These are phyloP conservation scores for Henckelia pumila DNA, from an alignment of 257 asterid genomes.

Conservation along the genomic window DNA sequence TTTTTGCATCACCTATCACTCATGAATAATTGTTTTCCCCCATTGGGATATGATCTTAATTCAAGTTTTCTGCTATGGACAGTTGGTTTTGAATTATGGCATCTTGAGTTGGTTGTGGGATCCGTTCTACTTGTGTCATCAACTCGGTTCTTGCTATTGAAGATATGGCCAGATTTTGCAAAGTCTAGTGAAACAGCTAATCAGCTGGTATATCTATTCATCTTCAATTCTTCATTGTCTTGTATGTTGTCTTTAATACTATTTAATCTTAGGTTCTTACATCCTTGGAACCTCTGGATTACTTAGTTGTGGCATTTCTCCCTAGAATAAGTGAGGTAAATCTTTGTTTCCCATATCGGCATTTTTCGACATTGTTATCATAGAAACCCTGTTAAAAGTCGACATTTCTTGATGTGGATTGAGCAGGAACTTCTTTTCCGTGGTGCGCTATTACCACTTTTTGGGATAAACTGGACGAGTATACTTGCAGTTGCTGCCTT, in stretches of 20 bases:
- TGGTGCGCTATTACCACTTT: conserved; percentile 75
- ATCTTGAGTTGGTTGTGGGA: conserved; percentile 68
- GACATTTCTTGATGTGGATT: conserved; percentile 13
- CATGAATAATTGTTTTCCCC: no score
- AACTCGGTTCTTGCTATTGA: conserved; percentile 63
- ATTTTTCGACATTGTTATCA: background rate
- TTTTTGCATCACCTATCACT: background rate
- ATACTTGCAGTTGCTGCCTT: conserved; percentile 59
- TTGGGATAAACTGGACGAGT: conserved; percentile 54
- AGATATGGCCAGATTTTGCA: conserved; percentile 78
- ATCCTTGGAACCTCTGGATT: conserved; percentile 74
- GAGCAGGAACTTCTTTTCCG: conserved; percentile 84
- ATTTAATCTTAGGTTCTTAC: conserved; percentile 6
- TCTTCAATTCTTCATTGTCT: background rate
- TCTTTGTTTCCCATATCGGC: background rate
- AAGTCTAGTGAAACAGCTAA: conserved; percentile 86
- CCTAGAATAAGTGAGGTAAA: conserved; percentile 87
- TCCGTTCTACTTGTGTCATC: conserved; percentile 67
- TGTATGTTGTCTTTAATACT: conserved; percentile 1
- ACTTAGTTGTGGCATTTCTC: conserved; percentile 71
- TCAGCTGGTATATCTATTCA: conserved; percentile 49
- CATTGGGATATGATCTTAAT: background rate
- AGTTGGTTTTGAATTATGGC: conserved; percentile 73
- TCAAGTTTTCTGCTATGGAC: conserved; percentile 24
- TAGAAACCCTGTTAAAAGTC: background rate